Conservation (phyloP, 2,329 filamentous ascomycete species). For the Seiridium unicorne region DNA sequence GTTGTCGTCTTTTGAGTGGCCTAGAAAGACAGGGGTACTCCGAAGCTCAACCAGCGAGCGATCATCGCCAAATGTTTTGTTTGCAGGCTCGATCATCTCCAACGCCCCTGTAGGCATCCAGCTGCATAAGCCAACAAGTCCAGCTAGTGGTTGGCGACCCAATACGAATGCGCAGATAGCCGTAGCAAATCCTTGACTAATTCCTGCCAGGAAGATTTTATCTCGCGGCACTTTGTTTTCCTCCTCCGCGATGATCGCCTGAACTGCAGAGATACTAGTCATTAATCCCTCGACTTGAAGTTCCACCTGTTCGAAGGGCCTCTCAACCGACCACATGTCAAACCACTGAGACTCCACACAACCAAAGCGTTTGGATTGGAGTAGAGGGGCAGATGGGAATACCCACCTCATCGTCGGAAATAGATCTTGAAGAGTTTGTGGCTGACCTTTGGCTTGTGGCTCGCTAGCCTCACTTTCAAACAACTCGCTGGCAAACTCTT, state of each 20-base stretch:
- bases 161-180: constrained; percentile 15
- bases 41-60: background rate
- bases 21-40: constrained; percentile 23
- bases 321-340: constrained; percentile 49
- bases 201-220: constrained; percentile 27
- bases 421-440: constrained; percentile 19
- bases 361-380: constrained; percentile 18
- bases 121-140: constrained; percentile 26
- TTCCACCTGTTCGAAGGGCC: constrained; percentile 33
- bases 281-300: constrained; percentile 21
- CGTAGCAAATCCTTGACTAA: constrained; percentile 30
- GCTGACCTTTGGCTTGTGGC: constrained; percentile 7
- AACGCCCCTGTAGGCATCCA: constrained; percentile 21
- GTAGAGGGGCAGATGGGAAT: constrained; percentile 21
- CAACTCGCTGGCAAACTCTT: constrained; percentile 37
- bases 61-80: background rate
- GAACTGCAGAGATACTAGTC: constrained; percentile 17
- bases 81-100: background rate
- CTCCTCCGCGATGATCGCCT: constrained; percentile 19
- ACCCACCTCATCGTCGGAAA: constrained; percentile 26
- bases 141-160: constrained; percentile 15
- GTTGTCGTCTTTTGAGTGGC: constrained; percentile 25
- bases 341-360: constrained; percentile 27
- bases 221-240: constrained; percentile 15
- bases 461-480: constrained; percentile 33